Evolutionary conservation across 305 asterid genomes (phyloP).

Genomic region (Solanum chacoense): DNA sequence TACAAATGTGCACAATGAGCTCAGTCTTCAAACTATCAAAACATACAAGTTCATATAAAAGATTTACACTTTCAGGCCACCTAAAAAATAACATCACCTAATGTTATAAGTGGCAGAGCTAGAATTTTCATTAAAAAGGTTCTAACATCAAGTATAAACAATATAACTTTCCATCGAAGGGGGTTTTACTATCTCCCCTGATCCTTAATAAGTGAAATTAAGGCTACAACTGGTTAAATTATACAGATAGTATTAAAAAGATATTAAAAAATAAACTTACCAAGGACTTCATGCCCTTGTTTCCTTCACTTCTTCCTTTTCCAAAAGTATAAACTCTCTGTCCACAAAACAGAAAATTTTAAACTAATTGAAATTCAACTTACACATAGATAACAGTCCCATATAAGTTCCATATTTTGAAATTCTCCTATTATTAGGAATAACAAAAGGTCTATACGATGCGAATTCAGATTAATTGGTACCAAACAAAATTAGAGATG

Average conservation of each 20-base stretch:
- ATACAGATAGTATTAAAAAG: neutral
- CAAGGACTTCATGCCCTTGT: conserved; percentile 93
- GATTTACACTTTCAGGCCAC: neutral
- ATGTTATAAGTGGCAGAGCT: neutral
- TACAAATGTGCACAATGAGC: neutral
- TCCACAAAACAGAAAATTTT: conserved; percentile 1
- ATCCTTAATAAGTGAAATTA: neutral
- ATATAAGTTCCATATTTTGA: neutral
- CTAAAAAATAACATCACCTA: neutral
- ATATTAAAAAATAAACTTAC: conserved; percentile 21
- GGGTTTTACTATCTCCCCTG: neutral
- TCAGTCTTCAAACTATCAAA: neutral
- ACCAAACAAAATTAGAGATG: neutral
- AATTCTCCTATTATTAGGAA: neutral
- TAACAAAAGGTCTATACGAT: neutral
- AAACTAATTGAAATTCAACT: neutral
- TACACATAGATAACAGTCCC: neutral
- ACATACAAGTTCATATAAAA: neutral
- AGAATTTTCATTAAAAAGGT: neutral
- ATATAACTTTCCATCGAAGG: neutral
- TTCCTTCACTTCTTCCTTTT: conserved; percentile 87
- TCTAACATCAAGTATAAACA: neutral
- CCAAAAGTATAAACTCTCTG: conserved; percentile 91
- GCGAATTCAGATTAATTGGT: neutral
- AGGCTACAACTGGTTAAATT: neutral